These are phyloP conservation scores for Penicillium sp. DNA, from an alignment of 2,329 filamentous ascomycete species.

Conservation along the genomic window DNA sequence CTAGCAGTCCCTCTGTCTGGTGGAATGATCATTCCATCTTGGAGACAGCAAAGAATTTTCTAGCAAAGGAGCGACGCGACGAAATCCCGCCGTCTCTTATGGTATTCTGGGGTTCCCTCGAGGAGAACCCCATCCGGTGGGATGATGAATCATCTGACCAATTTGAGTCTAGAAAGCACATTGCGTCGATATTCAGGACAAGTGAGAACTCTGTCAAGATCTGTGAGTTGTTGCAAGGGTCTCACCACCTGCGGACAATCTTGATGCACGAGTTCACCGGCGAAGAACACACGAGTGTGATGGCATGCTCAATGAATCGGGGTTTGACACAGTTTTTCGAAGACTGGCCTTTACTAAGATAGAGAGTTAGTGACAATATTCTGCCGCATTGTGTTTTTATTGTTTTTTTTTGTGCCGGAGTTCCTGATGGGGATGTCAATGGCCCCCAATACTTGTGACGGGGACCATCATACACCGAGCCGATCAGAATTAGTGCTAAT, in stretches of 20 bases:
- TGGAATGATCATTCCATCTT: constrained; percentile 50
- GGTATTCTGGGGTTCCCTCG: constrained; percentile 33
- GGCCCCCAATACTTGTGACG: no score
- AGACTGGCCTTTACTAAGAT: neutral
- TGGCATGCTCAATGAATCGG: constrained; percentile 23
- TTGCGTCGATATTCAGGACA: constrained; percentile 24
- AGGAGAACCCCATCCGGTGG: constrained; percentile 32
- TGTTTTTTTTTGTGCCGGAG: no score
- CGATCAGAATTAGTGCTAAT: no score
- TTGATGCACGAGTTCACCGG: constrained; percentile 23
- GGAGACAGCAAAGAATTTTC: constrained; percentile 32
- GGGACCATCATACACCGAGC: no score
- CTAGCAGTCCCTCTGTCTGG: constrained; percentile 52
- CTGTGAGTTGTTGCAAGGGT: constrained; percentile 14
- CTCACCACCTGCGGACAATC: constrained; percentile 16
- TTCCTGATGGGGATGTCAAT: no score
- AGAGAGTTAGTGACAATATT: neutral
- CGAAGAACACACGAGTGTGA: constrained; percentile 36
- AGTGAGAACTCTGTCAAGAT: constrained; percentile 24
- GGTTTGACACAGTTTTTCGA: constrained; percentile 24
- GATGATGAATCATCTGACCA: constrained; percentile 34
- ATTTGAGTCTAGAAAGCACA: constrained; percentile 28
- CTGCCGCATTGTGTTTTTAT: neutral
- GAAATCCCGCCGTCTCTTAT: constrained; percentile 26
- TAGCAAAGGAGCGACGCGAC: constrained; percentile 13